phyloP scores from a whole-genome alignment of 1,284 basidiomycete species.

The Ceratobasidium sp. region DNA sequence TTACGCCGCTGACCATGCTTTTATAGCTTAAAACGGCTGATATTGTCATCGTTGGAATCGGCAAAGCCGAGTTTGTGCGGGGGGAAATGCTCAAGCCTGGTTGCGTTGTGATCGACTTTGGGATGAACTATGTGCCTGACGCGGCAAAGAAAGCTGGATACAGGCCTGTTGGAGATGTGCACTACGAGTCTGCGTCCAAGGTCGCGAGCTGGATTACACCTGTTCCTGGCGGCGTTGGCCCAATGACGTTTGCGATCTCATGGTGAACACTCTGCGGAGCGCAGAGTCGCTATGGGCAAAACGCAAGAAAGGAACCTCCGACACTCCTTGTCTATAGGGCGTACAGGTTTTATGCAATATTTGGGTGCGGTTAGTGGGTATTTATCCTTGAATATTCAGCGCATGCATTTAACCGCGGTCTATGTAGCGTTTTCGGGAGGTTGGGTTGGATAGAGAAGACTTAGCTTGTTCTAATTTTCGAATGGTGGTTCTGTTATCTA shows the following conservation, averaged over 20 bases:
- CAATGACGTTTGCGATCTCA: slow-evolving; percentile 99
- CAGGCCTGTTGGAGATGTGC: slow-evolving; percentile 95
- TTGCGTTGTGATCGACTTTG: slow-evolving; percentile 94
- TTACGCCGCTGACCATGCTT: background rate
- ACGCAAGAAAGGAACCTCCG: slow-evolving; percentile 60
- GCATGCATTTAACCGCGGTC: background rate
- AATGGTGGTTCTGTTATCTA: slow-evolving; percentile 19
- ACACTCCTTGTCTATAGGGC: slow-evolving; percentile 56
- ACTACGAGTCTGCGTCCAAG: slow-evolving; percentile 79
- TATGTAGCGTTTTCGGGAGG: slow-evolving; percentile 81
- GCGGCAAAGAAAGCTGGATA: slow-evolving; percentile 93
- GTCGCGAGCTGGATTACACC: slow-evolving; percentile 94
- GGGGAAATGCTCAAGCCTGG: slow-evolving; percentile 97
- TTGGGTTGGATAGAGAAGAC: slow-evolving; percentile 80
- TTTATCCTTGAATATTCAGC: slow-evolving; percentile 41
- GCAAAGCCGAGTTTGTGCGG: slow-evolving; percentile 89
- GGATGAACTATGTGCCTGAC: slow-evolving; percentile 96
- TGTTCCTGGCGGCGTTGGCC: slow-evolving; percentile 97
- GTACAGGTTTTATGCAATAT: slow-evolving; percentile 99
- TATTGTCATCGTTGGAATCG: slow-evolving; percentile 94
- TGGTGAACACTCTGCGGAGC: slow-evolving; percentile 92
- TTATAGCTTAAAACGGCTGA: slow-evolving; percentile 84
- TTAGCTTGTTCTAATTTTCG: slow-evolving; percentile 73
- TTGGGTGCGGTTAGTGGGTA: slow-evolving; percentile 85
- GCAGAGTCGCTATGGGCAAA: slow-evolving; percentile 84